Evolutionary conservation across 192 early-diverging fungal species (phyloP), one percentile per base, ranked within the genome.

Genomic region (Gigaspora rosea): DNA sequence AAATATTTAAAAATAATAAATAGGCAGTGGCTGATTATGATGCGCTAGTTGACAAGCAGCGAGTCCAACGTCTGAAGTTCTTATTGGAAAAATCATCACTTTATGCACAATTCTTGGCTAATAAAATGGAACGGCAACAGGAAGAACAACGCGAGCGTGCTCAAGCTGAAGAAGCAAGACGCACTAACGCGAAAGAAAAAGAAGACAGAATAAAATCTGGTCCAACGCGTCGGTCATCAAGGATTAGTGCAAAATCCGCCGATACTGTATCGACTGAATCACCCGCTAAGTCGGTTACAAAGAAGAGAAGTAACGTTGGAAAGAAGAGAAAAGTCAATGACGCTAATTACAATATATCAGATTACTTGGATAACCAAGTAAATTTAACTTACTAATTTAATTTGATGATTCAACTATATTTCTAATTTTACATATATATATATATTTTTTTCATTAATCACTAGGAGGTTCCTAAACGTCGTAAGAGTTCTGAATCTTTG

Each of bases 71-170:
- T 27, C 83, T 95, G 12, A 85, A 93, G 71, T 93, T 92, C 77
- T 85, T 96, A 71, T 83, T 97, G 5, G 91, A 93, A 78, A 92
- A 92, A 77, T 94, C 95, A 0, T 88, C 92, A 3, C 88, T 92
- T 0, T 97, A 95, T 80, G 90, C 91, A 51, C 87, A 86, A 41
- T 94, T 95, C 78, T 82, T 97, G 3, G 87, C 90, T 1, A 79
- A 87, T n/a, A 90, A 92, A 80, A 82, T 97, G 65, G 90, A 95
- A 67, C 86, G 83, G 66, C 91, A 93, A 62, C 91, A 93, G 71
- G 81, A 88, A 52, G 90, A 95, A 75, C 88, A 88, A 51, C 82
- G 86, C 12, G 86, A 86, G 56, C 85, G 77, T 50, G 82, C 86
- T 20, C 62, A 77, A 16, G 79, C 73, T 16, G 76, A 77, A 33